A percentile compares a stretch with the other conserved stretches of the same genome.
These are phyloP conservation scores for Epithele typhae DNA, from an alignment of 768 basidiomycete genomes.

Conservation along the genomic window DNA sequence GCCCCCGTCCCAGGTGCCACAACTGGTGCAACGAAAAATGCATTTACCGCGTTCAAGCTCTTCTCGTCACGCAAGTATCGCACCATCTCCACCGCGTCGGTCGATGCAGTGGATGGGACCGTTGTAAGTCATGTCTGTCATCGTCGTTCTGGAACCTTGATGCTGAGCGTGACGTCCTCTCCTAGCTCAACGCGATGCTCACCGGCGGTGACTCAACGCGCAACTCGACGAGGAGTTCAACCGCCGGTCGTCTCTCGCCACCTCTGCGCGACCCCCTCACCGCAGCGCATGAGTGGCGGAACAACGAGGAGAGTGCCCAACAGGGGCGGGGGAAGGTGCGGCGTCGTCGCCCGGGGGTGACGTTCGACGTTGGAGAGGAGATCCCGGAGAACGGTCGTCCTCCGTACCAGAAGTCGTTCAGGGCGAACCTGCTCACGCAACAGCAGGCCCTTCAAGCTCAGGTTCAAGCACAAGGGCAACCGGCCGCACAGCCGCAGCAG, in stretches of 20 bases:
- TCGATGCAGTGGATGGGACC: slow-evolving; percentile 77
- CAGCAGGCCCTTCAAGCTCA: too few relatives aligned
- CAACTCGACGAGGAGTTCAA: slow-evolving; percentile 64
- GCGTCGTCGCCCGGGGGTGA: slow-evolving; percentile 30
- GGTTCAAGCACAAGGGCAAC: too few relatives aligned
- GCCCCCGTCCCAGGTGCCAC: too few relatives aligned
- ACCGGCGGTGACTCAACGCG: slow-evolving; percentile 70
- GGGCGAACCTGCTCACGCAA: slow-evolving; percentile 1
- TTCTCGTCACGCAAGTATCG: slow-evolving; percentile 57
- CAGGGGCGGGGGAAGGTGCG: slow-evolving; percentile 30
- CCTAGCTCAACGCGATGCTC: slow-evolving; percentile 63
- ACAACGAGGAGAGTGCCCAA: slow-evolving; percentile 52
- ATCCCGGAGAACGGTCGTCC: slow-evolving; percentile 13
- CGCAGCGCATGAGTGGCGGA: slow-evolving; percentile 70
- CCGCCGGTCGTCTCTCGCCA: slow-evolving; percentile 49
- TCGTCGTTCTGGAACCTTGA: neutral
- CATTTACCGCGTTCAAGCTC: slow-evolving; percentile 63
- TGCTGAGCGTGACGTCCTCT: slow-evolving; percentile 5
- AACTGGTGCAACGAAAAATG: slow-evolving; percentile 40
- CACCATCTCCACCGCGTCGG: slow-evolving; percentile 67
- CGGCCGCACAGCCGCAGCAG: too few relatives aligned
- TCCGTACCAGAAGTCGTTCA: slow-evolving; percentile 10
- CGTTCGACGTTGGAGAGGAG: slow-evolving; percentile 30
- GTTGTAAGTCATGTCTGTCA: slow-evolving; percentile 46
- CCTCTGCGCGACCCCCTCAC: slow-evolving; percentile 57